These are phyloP conservation scores for Neurospora sp. DNA, from an alignment of 495 filamentous ascomycete genomes.

Conservation along the genomic window DNA sequence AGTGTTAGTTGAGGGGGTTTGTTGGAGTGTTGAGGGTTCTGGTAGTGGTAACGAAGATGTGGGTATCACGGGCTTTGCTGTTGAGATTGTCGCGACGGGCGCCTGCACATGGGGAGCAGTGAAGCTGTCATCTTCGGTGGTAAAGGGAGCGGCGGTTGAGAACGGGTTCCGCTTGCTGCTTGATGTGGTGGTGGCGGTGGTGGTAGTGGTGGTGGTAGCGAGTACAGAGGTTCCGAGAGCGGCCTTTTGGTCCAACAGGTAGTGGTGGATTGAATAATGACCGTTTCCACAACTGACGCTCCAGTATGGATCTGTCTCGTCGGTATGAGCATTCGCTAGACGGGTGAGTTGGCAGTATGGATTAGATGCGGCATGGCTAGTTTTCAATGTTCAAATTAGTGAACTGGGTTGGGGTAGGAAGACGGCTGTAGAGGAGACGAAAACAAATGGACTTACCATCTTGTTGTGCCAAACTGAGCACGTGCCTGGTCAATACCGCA, in stretches of 20 bases:
- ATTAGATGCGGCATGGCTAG: neutral
- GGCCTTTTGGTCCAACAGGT: neutral
- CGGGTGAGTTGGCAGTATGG: neutral
- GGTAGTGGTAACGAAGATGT: neutral
- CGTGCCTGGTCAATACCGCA: neutral
- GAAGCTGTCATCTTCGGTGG: neutral
- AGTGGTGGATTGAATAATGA: neutral
- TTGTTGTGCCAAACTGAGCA: neutral
- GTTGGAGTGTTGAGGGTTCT: neutral
- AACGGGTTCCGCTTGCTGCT: neutral
- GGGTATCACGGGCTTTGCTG: neutral
- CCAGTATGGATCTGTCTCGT: neutral
- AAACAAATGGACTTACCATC: neutral
- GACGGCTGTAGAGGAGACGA: neutral
- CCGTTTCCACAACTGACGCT: neutral
- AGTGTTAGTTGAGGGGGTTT: no score
- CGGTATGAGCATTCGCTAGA: neutral
- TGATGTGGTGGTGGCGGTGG: neutral
- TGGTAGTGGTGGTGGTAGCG: neutral
- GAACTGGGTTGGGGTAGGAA: neutral
- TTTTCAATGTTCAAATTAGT: neutral
- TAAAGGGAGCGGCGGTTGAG: neutral
- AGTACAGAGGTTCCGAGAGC: neutral
- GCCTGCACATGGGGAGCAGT: neutral
- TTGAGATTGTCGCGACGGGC: neutral